phyloP scores from a whole-genome alignment of 306 rosid genomes.

The Citrullus amarus region DNA sequence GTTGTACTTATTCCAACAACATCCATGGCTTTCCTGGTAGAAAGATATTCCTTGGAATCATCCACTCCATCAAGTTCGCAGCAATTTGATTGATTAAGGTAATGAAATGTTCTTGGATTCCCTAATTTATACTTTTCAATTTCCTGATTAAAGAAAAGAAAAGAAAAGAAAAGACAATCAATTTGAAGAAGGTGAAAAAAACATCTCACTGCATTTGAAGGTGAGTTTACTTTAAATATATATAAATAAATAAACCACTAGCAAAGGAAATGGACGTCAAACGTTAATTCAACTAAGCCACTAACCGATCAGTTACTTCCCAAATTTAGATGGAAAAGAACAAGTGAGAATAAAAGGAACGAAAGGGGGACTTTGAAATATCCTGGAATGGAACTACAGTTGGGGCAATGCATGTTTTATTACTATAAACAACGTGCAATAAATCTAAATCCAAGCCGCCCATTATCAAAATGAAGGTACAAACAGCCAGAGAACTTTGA shows the following conservation, averaged over 20 bases:
- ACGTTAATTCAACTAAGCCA: not conserved
- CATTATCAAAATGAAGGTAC: not conserved
- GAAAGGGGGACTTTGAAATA: not conserved
- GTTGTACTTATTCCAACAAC: constrained; percentile 68
- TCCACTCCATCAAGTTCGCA: constrained; percentile 57
- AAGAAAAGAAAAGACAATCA: not conserved
- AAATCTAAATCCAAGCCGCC: not conserved
- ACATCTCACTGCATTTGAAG: not conserved
- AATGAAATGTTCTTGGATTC: constrained; percentile 64
- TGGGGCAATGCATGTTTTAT: not conserved
- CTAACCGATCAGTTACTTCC: not conserved
- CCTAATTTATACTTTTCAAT: constrained; percentile 60
- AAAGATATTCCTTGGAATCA: constrained; percentile 69
- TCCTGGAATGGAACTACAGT: not conserved
- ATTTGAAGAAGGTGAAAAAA: not conserved
- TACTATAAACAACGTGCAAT: not conserved
- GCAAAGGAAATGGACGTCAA: not conserved
- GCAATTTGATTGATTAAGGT: constrained; percentile 80
- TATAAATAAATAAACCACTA: not conserved
- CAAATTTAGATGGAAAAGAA: not conserved
- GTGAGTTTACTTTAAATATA: not conserved
- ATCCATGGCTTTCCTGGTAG: constrained; percentile 86
- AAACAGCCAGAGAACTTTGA: not conserved
- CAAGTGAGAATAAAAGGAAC: not conserved
- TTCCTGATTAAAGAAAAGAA: constrained; percentile 28